Percentiles rank a stretch among this genome's conserved stretches.
These are phyloP conservation scores for Posidonia australis DNA, from an alignment of 106 monocot genomes.

Conservation along the genomic window DNA sequence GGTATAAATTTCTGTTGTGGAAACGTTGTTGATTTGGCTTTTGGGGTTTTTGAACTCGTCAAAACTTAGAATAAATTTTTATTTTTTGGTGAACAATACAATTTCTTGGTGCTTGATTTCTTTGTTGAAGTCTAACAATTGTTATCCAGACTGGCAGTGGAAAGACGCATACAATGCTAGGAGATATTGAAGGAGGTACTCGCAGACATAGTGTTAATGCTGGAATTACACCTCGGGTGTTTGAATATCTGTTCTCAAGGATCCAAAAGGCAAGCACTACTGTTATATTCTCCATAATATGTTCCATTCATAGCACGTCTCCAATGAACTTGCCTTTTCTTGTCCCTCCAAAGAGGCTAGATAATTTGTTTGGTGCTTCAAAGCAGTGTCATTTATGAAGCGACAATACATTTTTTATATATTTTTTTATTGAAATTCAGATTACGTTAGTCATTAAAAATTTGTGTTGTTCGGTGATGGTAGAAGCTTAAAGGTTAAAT, in stretches of 20 bases:
- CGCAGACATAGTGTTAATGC: slow-evolving; percentile 65
- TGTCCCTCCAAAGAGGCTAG: not conserved
- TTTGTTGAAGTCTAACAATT: too few species aligned
- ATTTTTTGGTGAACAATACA: too few species aligned
- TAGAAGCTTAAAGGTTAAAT: too few species aligned
- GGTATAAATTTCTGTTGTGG: too few species aligned
- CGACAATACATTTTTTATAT: not conserved
- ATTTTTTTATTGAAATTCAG: not conserved
- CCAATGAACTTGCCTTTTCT: not conserved
- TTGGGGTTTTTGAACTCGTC: not conserved
- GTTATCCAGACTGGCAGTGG: slow-evolving; percentile 86
- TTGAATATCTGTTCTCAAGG: slow-evolving; percentile 80
- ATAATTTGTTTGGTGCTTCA: not conserved
- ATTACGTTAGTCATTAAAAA: not conserved
- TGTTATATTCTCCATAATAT: not conserved
- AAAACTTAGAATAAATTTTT: too few species aligned
- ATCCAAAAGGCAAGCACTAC: slow-evolving; percentile 61
- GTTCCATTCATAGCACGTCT: not conserved
- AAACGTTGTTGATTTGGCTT: not conserved
- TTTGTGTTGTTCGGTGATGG: not conserved
- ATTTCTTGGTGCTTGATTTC: not conserved
- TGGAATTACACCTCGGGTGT: slow-evolving; percentile 96
- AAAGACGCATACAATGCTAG: slow-evolving; percentile 94
- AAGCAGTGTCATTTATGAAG: not conserved
- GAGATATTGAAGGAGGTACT: slow-evolving; percentile 82